phyloP scores from a whole-genome alignment of 306 rosid species.

The cucumber (Cucumis sativus) region Cucumber_9930_V3 NC_026659.2:2969001-2969500 shows the following conservation, averaged over 20 bases:
- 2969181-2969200: neutral
- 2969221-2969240: no score
- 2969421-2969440: neutral
- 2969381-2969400: neutral
- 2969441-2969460: neutral
- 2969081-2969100: neutral
- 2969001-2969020: neutral
- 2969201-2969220: neutral
- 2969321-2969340: neutral
- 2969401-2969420: neutral
- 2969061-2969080: slow-evolving; percentile 1
- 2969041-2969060: neutral
- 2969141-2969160: slow-evolving; percentile 1
- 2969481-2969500: neutral
- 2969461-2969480: neutral
- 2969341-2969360: neutral
- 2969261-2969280: no score
- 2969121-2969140: slow-evolving; percentile 4
- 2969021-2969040: neutral
- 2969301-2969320: neutral
- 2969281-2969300: no score
- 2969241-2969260: neutral
- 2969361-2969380: neutral
- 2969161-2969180: neutral
- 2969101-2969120: neutral